Evolutionary conservation across 1,284 basidiomycete genomes (phyloP), one percentile per base, ranked within the genome.

Genomic region (Tylopilus sp.): DNA sequence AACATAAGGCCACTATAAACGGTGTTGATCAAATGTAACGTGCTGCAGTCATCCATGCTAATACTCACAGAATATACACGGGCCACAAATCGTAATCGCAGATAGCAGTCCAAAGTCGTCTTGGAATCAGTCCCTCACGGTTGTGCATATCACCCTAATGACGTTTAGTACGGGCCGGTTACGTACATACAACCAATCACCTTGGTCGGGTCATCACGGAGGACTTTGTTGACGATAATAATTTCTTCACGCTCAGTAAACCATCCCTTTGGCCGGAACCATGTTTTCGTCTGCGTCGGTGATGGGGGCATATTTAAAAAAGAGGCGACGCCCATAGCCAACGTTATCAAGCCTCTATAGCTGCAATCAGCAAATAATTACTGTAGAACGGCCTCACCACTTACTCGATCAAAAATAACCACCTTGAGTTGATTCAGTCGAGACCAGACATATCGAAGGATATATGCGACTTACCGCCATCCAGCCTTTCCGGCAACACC

Each of bases 31-130:
- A 54, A 39, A 25, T 28, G 4, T n/a, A n/a, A n/a, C n/a, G n/a
- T 13, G 2, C 24, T 26, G 33, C 14, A 43, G 29, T 19, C 5
- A 2, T n/a, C 17, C 28, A n/a, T 14, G 14, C 7, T 37, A 24
- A 7, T 8, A 20, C 62, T 26, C 71, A 82, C 67, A 86, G 65
- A 13, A 84, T 70, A 59, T 89, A 89, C 25, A 89, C 57, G 0
- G 87, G 87, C 85, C 86, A 90, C 54, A 89, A 69, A 56, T 84
- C 80, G 61, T 82, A 87, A 62, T 90, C 86, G 36, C 74, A 76
- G 4, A 88, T 52, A 3, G 82, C 78, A 19, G 65, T 68, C 76
- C 78, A 85, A 9, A 89, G 72, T 52, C 79, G 78, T 59, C 72
- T 76, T 13, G 78, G 29, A 0, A 77, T 74, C n/a, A 90, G 66